Base-by-base conservation (phyloP, 192 early-diverging fungal species). In the Cetraspora pellucida region DNA sequence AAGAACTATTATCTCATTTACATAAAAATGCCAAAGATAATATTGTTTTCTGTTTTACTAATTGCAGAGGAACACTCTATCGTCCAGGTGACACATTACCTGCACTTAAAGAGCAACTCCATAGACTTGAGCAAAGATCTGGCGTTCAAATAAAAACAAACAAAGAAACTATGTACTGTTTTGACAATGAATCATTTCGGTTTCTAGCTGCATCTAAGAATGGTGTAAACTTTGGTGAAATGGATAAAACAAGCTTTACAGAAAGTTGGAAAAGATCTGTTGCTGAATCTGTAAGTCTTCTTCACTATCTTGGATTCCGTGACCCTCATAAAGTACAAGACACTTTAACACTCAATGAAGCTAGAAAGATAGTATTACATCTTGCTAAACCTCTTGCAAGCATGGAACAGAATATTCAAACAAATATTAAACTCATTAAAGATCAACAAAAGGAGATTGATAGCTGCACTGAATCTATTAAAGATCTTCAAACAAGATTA, bases 31-130 rank as follows among this genome's bases (percentile, higher is more conserved):
- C 79, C 19, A 71, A 63, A 8, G 61, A 77, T 17, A 81, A 81
- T 72, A 81, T 81, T 75, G 27, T 81, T 16, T 81, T 81, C 44
- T 61, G 63, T 45, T 81, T 81, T 69, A 81, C 75, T 45, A 81
- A 81, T 57, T 55, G 68, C 17, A 0, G 79, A 65, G 70, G 59
- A 17, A 72, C 79, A 3, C 69, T 77, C 59, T 81, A 81, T 50
- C 49, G 75, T 43, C 75, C 79, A 8, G 79, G 79, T 46, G 75
- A 81, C 17, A 81, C 79, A 55, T 57, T 72, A 60, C 46, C 67
- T 0, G 68, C 69, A 14, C 61, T 81, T 1, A 73, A 65, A 58
- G 73, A 74, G n/a, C 37, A 75, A 30, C 37, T 79, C 44, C 54
- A 31, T 23, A 68, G 61, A 13, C 72, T 81, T 45, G 27, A 72